A percentile compares a stretch with the other conserved stretches of the same genome.
phyloP scores from a whole-genome alignment of 2,329 filamentous ascomycete species.

The Zalaria sp. region DNA sequence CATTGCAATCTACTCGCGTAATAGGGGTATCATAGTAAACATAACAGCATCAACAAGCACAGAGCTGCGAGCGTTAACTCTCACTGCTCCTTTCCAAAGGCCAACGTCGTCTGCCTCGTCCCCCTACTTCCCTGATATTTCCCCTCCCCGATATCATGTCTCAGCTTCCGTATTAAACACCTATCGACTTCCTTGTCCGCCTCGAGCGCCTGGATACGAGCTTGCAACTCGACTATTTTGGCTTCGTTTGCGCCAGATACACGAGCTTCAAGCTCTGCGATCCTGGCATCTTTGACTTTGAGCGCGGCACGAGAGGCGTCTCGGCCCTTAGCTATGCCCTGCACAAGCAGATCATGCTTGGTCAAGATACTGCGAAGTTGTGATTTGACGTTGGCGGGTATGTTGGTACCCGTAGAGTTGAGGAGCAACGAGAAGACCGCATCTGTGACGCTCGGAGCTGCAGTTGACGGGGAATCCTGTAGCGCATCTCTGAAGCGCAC shows the following conservation, averaged over 20 bases:
- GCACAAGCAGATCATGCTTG: constrained; percentile 42
- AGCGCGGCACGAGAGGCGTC: constrained; percentile 51
- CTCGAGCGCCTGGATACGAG: constrained; percentile 46
- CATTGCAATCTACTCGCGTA: too few species aligned
- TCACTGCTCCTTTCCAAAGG: neutral
- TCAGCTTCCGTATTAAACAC: neutral
- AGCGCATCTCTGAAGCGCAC: constrained; percentile 13
- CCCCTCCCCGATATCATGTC: neutral
- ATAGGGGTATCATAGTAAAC: too few species aligned
- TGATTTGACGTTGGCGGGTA: constrained; percentile 16
- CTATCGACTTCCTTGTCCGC: constrained; percentile 35
- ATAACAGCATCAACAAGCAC: too few species aligned
- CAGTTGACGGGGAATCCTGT: constrained; percentile 1
- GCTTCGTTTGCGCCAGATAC: constrained; percentile 21
- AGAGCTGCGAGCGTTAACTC: too few species aligned
- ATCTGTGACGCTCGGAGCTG: neutral
- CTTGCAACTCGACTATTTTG: constrained; percentile 49
- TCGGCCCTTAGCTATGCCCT: constrained; percentile 49
- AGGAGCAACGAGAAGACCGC: constrained; percentile 6
- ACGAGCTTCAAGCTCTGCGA: constrained; percentile 51
- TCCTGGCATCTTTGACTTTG: constrained; percentile 49
- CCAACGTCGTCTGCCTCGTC: neutral
- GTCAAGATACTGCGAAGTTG: constrained; percentile 34
- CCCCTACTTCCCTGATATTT: neutral
- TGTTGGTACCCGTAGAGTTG: constrained; percentile 8